A percentile compares a stretch with the other conserved stretches of the same genome.
These are phyloP conservation scores for Solanum hybrid DNA, from an alignment of 305 asterid species.

Conservation along the genomic window DNA sequence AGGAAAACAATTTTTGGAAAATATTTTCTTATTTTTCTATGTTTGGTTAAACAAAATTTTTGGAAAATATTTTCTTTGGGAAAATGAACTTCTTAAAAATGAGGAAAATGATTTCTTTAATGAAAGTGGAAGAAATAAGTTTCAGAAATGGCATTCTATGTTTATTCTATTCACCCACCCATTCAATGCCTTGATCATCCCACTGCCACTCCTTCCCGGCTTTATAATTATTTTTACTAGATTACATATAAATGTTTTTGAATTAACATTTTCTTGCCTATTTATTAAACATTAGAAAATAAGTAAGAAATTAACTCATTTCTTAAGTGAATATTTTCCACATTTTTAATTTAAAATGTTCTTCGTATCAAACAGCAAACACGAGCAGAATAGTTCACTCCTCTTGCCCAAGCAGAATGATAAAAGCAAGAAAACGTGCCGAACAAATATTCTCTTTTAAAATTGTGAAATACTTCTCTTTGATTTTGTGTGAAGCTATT, in stretches of 20 bases:
- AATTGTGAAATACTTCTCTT: not conserved
- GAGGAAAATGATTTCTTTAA: not conserved
- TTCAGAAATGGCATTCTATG: not conserved
- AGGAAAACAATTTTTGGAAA: not conserved
- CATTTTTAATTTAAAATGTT: not conserved
- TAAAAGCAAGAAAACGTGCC: not conserved
- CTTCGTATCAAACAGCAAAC: not conserved
- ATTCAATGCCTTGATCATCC: not conserved
- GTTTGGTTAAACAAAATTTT: not conserved
- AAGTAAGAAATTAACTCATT: not conserved
- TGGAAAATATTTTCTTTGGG: not conserved
- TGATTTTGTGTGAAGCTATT: not conserved
- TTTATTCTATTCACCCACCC: not conserved
- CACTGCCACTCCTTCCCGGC: not conserved
- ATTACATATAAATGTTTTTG: not conserved
- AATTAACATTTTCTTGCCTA: not conserved
- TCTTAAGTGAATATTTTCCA: not conserved
- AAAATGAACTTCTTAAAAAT: not conserved
- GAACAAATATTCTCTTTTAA: not conserved
- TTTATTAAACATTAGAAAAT: not conserved
- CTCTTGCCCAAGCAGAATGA: not conserved
- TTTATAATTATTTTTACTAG: not conserved
- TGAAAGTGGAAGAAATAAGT: not conserved
- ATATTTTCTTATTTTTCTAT: not conserved
- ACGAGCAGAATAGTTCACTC: not conserved